phyloP scores from a whole-genome alignment of 805 yeast species.

The Blastobotrys mokoenaii region DNA sequence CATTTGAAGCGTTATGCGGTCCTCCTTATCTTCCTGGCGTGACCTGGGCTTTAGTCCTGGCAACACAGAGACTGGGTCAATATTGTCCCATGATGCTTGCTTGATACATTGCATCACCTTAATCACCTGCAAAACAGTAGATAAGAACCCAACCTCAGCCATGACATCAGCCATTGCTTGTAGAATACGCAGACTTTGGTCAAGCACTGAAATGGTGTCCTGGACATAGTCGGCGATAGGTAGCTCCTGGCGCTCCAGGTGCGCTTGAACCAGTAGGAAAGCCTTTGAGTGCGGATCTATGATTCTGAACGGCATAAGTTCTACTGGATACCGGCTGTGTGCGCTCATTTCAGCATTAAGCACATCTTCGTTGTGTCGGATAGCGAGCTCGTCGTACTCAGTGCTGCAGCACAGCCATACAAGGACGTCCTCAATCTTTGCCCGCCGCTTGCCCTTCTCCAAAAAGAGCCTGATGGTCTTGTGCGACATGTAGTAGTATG shows the following conservation, averaged over 20 bases:
- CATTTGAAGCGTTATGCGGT: constrained; percentile 6
- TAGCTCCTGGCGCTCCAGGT: constrained; percentile 59
- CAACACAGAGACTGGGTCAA: constrained; percentile 50
- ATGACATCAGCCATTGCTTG: constrained; percentile 91
- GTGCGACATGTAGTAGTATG: constrained; percentile 90
- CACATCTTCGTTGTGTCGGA: constrained; percentile 85
- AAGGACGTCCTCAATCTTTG: constrained; percentile 56
- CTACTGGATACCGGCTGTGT: constrained; percentile 48
- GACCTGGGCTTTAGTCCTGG: constrained; percentile 34
- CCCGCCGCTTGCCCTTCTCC: constrained; percentile 37
- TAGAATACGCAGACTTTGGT: constrained; percentile 85
- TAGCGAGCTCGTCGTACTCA: constrained; percentile 83
- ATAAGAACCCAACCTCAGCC: constrained; percentile 68
- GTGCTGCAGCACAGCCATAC: constrained; percentile 52
- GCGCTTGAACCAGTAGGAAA: constrained; percentile 63
- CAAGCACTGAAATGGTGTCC: constrained; percentile 87
- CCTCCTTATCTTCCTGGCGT: constrained; percentile 5
- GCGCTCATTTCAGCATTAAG: constrained; percentile 78
- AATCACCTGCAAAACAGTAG: constrained; percentile 54
- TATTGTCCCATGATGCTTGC: constrained; percentile 82
- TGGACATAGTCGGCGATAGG: constrained; percentile 95
- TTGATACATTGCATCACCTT: constrained; percentile 77
- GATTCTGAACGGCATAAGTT: constrained; percentile 32
- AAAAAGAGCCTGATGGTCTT: constrained; percentile 70
- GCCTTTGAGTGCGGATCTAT: constrained; percentile 88